Percentiles rank a stretch among this genome's conserved stretches.
phyloP scores from a whole-genome alignment of 1,284 basidiomycete species.

The Tilletia setariae region DNA sequence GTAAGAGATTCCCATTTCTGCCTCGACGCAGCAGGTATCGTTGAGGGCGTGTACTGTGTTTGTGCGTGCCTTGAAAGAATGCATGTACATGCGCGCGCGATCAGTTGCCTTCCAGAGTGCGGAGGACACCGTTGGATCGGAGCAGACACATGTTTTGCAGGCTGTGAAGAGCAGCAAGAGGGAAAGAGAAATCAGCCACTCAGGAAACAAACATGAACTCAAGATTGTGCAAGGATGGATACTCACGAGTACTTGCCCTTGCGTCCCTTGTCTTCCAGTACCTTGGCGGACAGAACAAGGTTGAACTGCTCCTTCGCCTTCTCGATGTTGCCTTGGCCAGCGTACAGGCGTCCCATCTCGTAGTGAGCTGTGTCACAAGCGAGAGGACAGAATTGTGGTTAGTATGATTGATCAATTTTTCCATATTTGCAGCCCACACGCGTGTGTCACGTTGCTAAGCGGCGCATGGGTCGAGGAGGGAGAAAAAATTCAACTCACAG shows the following conservation, averaged over 20 bases:
- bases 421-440: no score
- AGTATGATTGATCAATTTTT: no score
- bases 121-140: constrained; percentile 45
- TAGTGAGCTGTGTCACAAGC: constrained; percentile 34
- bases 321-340: constrained; percentile 21
- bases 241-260: constrained; percentile 48
- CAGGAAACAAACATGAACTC: not conserved
- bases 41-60: not conserved
- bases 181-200: not conserved
- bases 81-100: not conserved
- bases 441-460: no score
- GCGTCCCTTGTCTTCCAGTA: constrained; percentile 41
- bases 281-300: constrained; percentile 44
- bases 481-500: constrained; percentile 17
- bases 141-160: constrained; percentile 51
- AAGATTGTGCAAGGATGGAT: not conserved
- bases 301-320: constrained; percentile 44
- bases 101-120: constrained; percentile 19
- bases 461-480: no score
- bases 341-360: constrained; percentile 49
- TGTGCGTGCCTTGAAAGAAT: not conserved
- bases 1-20: no score
- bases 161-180: not conserved
- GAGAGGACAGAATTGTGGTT: no score
- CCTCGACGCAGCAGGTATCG: no score